Evolutionary conservation across 371 early-diverging fungal species (phyloP).

Genomic region (Syncephalastrum sp.): DNA sequence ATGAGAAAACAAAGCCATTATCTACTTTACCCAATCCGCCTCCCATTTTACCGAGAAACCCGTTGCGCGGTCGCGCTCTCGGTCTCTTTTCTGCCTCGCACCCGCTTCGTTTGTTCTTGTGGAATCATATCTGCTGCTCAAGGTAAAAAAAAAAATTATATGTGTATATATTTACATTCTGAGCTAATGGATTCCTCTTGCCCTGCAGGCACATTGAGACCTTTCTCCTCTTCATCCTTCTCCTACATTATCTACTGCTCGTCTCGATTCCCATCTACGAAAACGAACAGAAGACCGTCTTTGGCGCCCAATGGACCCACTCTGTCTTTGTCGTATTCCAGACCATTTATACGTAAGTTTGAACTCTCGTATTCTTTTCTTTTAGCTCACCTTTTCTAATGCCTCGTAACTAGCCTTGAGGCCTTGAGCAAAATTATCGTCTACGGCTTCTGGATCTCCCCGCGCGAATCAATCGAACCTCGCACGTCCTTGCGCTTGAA

Average conservation of each 20-base stretch:
- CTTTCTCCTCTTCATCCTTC: constrained; percentile 42
- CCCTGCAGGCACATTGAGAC: constrained; percentile 39
- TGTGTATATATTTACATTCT: background rate
- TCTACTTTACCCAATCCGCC: constrained; percentile 1
- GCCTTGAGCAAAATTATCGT: constrained; percentile 36
- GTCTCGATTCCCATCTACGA: constrained; percentile 47
- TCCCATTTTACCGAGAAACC: constrained; percentile 5
- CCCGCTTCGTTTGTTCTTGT: constrained; percentile 24
- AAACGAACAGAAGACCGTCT: constrained; percentile 40
- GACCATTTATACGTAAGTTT: constrained; percentile 47
- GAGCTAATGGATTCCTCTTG: constrained; percentile 3
- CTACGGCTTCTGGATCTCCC: constrained; percentile 49
- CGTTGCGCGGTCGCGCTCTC: constrained; percentile 30
- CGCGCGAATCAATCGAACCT: background rate
- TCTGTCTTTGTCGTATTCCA: constrained; percentile 49
- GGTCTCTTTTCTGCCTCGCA: constrained; percentile 26
- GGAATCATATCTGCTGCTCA: constrained; percentile 31
- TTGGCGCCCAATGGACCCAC: constrained; percentile 55
- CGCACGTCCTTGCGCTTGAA: background rate
- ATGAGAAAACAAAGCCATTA: background rate
- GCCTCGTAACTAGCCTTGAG: constrained; percentile 20
- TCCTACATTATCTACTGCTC: constrained; percentile 56
- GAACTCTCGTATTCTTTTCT: background rate
- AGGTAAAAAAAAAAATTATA: constrained; percentile 29
- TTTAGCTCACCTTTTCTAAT: background rate